Conservation (phyloP, 2,329 filamentous ascomycete genomes). For the Monosporascus sp. region DNA sequence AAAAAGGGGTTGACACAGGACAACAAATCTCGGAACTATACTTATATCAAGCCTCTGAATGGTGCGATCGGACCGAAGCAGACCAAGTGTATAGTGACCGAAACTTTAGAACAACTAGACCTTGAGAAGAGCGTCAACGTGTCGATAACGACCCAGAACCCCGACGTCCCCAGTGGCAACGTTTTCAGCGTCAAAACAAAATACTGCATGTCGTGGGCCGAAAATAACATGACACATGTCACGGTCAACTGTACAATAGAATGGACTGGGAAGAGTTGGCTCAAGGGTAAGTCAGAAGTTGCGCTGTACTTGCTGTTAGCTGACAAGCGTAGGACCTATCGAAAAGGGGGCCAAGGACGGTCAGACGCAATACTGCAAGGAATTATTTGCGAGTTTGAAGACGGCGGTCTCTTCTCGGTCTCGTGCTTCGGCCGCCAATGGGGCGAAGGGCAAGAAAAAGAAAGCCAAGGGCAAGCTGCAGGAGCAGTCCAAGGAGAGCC, state of each 20-base stretch:
- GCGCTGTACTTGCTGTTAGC: conserved; percentile 4
- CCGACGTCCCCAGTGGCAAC: conserved; percentile 91
- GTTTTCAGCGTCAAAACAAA: conserved; percentile 89
- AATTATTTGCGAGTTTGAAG: conserved; percentile 70
- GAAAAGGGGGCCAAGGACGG: conserved; percentile 94
- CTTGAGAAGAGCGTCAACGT: conserved; percentile 82
- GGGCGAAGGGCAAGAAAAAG: conserved; percentile 56
- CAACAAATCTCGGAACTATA: conserved; percentile 68
- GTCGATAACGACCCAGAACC: conserved; percentile 79
- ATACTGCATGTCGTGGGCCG: conserved; percentile 90
- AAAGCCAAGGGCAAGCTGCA: conserved; percentile 49
- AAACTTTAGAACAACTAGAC: conserved; percentile 79
- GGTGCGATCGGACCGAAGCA: conserved; percentile 84
- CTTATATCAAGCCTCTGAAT: conserved; percentile 87
- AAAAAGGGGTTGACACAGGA: conserved; percentile 73
- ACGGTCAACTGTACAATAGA: conserved; percentile 88
- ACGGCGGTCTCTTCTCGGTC: conserved; percentile 64
- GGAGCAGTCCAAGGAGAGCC: conserved; percentile 38
- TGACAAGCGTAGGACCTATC: conserved; percentile 66
- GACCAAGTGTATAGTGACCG: conserved; percentile 88
- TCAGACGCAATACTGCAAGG: conserved; percentile 76
- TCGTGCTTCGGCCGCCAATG: conserved; percentile 43
- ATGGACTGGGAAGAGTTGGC: conserved; percentile 97
- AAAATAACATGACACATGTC: conserved; percentile 77
- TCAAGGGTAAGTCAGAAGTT: conserved; percentile 64